These are phyloP conservation scores for Cicer bijugum DNA, from an alignment of 306 rosid species.

Conservation along the genomic window DNA sequence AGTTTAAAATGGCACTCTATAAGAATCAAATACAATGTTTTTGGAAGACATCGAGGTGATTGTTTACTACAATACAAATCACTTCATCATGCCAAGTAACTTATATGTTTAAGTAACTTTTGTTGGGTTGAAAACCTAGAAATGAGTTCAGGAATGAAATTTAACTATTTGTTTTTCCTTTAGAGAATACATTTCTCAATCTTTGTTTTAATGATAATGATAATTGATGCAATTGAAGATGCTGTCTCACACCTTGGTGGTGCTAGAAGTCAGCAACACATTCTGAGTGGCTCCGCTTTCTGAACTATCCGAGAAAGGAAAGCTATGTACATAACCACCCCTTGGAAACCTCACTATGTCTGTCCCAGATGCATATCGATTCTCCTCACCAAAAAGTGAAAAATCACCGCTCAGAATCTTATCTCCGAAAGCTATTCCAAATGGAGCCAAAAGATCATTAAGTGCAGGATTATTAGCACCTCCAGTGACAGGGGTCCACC, in stretches of 20 bases:
- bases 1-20: conserved; percentile 10
- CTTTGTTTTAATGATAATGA: background rate
- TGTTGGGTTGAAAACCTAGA: conserved; percentile 2
- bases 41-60: background rate
- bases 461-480: conserved; percentile 94
- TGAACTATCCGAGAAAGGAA: conserved; percentile 90
- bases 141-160: background rate
- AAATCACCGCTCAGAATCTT: conserved; percentile 92
- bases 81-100: conserved; percentile 28
- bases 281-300: conserved; percentile 97
- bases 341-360: conserved; percentile 90
- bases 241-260: conserved; percentile 56
- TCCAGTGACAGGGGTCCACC: conserved; percentile 99
- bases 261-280: conserved; percentile 70
- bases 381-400: conserved; percentile 90
- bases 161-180: background rate
- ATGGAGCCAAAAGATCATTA: conserved; percentile 90
- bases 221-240: conserved; percentile 20
- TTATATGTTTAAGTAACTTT: background rate
- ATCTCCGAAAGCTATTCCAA: conserved; percentile 96
- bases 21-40: background rate
- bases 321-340: conserved; percentile 85
- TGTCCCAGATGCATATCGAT: conserved; percentile 94
- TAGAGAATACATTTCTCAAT: background rate
- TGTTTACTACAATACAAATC: conserved; percentile 13